A percentile compares a stretch with the other conserved stretches of the same genome.
phyloP scores from a whole-genome alignment of 2,329 filamentous ascomycete species.

The Delphinella strobiligena region DNA sequence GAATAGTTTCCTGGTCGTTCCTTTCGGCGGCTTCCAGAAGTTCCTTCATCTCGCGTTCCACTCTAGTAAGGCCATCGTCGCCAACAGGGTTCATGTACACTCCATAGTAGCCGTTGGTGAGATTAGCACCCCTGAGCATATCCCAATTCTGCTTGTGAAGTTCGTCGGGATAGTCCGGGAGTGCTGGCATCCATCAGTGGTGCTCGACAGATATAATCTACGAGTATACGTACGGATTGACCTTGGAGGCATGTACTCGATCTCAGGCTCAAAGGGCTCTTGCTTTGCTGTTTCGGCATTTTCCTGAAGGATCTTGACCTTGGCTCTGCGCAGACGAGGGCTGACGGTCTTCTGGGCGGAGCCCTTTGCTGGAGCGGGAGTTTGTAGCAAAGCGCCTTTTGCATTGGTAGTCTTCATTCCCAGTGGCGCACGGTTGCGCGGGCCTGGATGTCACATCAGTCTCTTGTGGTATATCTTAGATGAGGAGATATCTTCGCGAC shows the following conservation, averaged over 20 bases:
- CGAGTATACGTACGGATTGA: constrained; percentile 35
- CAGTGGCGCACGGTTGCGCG: constrained; percentile 64
- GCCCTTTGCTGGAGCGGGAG: constrained; percentile 33
- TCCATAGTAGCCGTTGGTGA: constrained; percentile 38
- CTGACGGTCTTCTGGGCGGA: constrained; percentile 34
- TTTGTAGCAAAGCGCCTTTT: constrained; percentile 59
- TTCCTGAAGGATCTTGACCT: constrained; percentile 52
- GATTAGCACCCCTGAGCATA: constrained; percentile 41
- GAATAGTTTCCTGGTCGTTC: constrained; percentile 16
- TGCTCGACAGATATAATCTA: neutral
- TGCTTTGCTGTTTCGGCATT: constrained; percentile 24
- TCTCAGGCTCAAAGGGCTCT: constrained; percentile 54
- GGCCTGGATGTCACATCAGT: constrained; percentile 30
- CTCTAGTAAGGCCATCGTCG: constrained; percentile 38
- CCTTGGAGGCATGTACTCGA: constrained; percentile 80
- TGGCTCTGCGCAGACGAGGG: constrained; percentile 40
- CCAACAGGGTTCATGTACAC: constrained; percentile 46
- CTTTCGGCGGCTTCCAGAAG: constrained; percentile 18
- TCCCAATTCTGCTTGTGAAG: constrained; percentile 10
- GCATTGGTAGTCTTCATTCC: constrained; percentile 96
- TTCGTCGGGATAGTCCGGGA: constrained; percentile 21
- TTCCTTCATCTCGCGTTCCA: constrained; percentile 11
- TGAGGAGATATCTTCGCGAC: neutral
- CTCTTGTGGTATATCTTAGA: neutral
- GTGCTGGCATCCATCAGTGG: constrained; percentile 10